phyloP scores from a whole-genome alignment of 192 early-diverging fungal species.

The Entomortierella beljakovae region DNA sequence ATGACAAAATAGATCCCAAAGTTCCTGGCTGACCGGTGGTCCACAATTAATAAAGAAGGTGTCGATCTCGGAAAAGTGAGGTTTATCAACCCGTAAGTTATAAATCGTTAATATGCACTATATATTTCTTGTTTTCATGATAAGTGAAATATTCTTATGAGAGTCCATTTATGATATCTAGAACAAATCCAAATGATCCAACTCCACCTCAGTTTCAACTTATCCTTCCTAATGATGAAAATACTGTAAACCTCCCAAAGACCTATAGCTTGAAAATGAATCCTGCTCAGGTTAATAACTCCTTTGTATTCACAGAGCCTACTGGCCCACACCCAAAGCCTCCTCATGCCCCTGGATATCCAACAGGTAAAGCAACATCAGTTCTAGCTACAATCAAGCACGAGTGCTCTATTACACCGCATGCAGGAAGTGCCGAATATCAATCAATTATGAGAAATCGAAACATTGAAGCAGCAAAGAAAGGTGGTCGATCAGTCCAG shows the following conservation, averaged over 20 bases:
- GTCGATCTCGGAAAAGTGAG: slow-evolving; percentile 84
- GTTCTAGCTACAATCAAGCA: slow-evolving; percentile 78
- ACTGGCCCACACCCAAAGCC: slow-evolving; percentile 46
- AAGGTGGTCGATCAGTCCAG: slow-evolving; percentile 62
- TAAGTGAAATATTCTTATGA: slow-evolving; percentile 2
- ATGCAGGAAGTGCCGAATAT: slow-evolving; percentile 67
- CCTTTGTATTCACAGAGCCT: slow-evolving; percentile 83
- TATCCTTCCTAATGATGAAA: slow-evolving; percentile 72
- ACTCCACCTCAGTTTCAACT: slow-evolving; percentile 69
- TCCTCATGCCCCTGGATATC: slow-evolving; percentile 30
- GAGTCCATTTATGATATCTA: background rate
- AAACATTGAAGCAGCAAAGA: slow-evolving; percentile 65
- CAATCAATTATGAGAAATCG: slow-evolving; percentile 76
- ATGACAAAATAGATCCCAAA: slow-evolving; percentile 71
- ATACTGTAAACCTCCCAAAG: slow-evolving; percentile 77
- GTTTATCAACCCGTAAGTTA: slow-evolving; percentile 69
- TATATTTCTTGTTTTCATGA: background rate
- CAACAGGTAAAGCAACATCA: slow-evolving; percentile 63
- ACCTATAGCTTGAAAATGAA: slow-evolving; percentile 85
- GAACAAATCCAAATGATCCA: slow-evolving; percentile 53
- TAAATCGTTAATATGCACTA: background rate
- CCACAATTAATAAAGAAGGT: slow-evolving; percentile 68
- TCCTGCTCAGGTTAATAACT: slow-evolving; percentile 74
- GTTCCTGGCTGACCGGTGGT: slow-evolving; percentile 92
- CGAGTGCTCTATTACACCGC: slow-evolving; percentile 75